Evolutionary conservation across 192 early-diverging fungal species (phyloP), one percentile per base, ranked within the genome.

Genomic region (Gamsiella multidivaricata): DNA sequence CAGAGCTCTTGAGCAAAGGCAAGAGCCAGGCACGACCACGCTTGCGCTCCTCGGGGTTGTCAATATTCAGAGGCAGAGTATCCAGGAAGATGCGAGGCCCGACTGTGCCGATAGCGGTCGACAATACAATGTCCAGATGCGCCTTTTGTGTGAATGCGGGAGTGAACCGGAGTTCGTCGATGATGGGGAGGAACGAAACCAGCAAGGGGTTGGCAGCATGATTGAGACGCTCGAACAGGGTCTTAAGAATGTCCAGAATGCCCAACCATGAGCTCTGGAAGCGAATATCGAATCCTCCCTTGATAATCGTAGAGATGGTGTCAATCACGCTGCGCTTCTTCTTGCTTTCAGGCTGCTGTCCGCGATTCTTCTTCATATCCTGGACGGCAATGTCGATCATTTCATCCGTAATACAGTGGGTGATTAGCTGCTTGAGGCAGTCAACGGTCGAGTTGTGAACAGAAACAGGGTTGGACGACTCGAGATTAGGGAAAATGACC

Each of bases 11-110:
- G 63, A 98, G 88, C 52, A 95, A 70, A 26, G 96, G 91, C 59
- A 99, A 84, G 36, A 99, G 86, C 87, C 96, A 99, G 0, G 97
- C 95, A 43, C 97, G 89, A 34, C 93, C 91, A n/a, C 84, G 54
- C 52, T 62, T 62, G 23, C 83, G 80, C 34, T 74, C 76, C 49
- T 69, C 69, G 23, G 90, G 86, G 23, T 75, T 81, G 47, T 92
- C 91, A 55, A 99, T 88, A 79, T 99, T 99, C 32, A 98, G 81
- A 10, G 95, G 94, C 12, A 96, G 78, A 6, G 91, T 75, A 22
- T 80, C 54, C 54, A 95, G 80, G 65, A 98, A 96, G 25, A 69
- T 74, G 61, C 91, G 88, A 20, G 96, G 89, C 10, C 96, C 96
- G 53, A 96, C 83, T 6, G 90, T 87, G 29, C 89, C 84, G 55